These are phyloP conservation scores for Canariomyces notabilis DNA, from an alignment of 2,329 filamentous ascomycete species.

Conservation along the genomic window DNA sequence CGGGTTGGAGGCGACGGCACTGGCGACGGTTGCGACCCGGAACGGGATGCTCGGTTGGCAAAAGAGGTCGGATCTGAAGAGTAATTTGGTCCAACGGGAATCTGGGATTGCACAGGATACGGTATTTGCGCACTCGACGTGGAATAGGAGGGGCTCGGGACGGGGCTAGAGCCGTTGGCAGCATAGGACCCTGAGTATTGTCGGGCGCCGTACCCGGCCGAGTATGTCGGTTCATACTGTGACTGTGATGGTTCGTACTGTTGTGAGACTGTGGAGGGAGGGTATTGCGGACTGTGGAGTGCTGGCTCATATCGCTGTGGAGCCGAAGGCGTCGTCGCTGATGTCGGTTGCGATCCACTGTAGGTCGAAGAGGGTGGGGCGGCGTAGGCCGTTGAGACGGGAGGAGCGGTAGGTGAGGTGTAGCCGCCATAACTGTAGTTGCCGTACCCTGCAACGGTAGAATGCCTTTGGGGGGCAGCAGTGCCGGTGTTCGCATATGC, in stretches of 20 bases:
- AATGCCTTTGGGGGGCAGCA: slow-evolving; percentile 43
- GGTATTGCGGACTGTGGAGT: slow-evolving; percentile 34
- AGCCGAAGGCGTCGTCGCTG: slow-evolving; percentile 29
- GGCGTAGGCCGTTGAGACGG: slow-evolving; percentile 33
- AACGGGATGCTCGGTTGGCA: slow-evolving; percentile 41
- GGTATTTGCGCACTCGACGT: slow-evolving; percentile 39
- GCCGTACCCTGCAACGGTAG: slow-evolving; percentile 46
- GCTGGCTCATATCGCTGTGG: slow-evolving; percentile 39
- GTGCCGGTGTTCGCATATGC: slow-evolving; percentile 47
- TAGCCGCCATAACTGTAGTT: slow-evolving; percentile 40
- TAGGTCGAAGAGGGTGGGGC: slow-evolving; percentile 36
- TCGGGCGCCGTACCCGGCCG: slow-evolving; percentile 23
- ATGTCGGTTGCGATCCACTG: slow-evolving; percentile 26
- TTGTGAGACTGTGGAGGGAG: slow-evolving; percentile 25
- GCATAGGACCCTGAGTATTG: slow-evolving; percentile 34
- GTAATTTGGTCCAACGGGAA: slow-evolving; percentile 49
- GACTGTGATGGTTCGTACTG: slow-evolving; percentile 22
- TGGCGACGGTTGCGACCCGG: slow-evolving; percentile 47
- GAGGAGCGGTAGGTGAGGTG: slow-evolving; percentile 33
- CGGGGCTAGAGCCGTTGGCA: slow-evolving; percentile 37
- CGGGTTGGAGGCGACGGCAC: slow-evolving; percentile 40
- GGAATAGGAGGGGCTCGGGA: slow-evolving; percentile 33
- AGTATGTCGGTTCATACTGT: slow-evolving; percentile 28
- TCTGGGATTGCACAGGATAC: slow-evolving; percentile 49
- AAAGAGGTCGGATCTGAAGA: slow-evolving; percentile 44